Percentiles rank a stretch among this genome's conserved stretches.
Conservation (phyloP, 1,284 basidiomycete species). For the Malassezia equina region DNA sequence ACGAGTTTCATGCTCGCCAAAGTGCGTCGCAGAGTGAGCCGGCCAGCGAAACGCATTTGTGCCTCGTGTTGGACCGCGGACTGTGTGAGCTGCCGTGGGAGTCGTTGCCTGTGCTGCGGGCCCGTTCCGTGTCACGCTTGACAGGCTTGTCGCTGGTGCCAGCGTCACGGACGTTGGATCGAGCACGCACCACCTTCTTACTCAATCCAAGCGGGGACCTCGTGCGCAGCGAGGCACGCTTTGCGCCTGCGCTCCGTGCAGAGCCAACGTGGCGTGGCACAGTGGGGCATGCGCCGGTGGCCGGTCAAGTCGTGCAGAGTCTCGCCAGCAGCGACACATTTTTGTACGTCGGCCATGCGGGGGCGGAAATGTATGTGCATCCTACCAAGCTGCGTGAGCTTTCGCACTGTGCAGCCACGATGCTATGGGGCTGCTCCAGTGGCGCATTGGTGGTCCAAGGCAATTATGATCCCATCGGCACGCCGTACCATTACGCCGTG, state of each 20-base stretch:
- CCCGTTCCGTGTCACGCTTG: constrained; percentile 75
- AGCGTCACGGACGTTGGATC: constrained; percentile 14
- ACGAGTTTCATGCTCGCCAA: constrained; percentile 35
- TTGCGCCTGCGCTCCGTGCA: constrained; percentile 60
- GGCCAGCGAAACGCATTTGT: constrained; percentile 59
- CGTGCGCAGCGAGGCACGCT: constrained; percentile 68
- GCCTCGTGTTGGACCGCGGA: constrained; percentile 82
- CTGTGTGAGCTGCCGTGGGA: constrained; percentile 90
- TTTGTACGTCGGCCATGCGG: constrained; percentile 86
- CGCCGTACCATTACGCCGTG: constrained; percentile 87
- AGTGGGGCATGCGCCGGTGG: constrained; percentile 56
- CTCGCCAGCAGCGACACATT: constrained; percentile 33
- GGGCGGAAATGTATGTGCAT: constrained; percentile 84
- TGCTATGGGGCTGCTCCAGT: constrained; percentile 98
- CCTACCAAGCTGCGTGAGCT: constrained; percentile 67
- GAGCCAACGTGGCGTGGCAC: constrained; percentile 71
- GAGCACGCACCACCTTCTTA: constrained; percentile 61
- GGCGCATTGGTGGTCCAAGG: constrained; percentile 78
- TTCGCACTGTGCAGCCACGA: constrained; percentile 72
- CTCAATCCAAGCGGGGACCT: constrained; percentile 90
- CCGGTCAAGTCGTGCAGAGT: constrained; percentile 30
- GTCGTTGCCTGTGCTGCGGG: constrained; percentile 74
- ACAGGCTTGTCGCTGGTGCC: constrained; percentile 56
- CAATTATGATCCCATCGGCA: constrained; percentile 81
- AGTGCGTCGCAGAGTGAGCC: constrained; percentile 29